Evolutionary conservation across 225 moss, liverwort and hornwort species (phyloP), one percentile per base, ranked within the genome.

Genomic region (Ulota crispa): DNA sequence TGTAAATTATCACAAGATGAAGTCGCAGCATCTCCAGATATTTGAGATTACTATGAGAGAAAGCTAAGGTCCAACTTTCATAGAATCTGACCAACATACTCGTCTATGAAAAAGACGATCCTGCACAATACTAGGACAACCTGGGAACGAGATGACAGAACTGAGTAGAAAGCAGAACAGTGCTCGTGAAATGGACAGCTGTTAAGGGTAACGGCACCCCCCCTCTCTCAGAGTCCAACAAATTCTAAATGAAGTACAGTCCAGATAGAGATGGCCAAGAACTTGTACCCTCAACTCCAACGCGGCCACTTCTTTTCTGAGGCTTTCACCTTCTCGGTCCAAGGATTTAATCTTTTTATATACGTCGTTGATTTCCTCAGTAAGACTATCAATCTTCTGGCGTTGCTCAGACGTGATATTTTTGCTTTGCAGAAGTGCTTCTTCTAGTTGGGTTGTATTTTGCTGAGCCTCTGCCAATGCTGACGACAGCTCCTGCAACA

Each of bases 271-370:
- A 84, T 70, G 15, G n/a, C 39, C 54, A 77, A 30, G 39, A 67
- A 77, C 16, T 67, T 32, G 64, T 84, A 91, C 91, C 85, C 84
- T 83, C 72, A 77, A 82, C 80, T 91, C 96, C 73, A 95, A 72
- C 28, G 88, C 41, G 61, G 94, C 91, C 79, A 96, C 84, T 85
- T 96, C 98, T 56, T 89, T 88, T 81, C 99, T 81, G 20, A 99
- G 92, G 83, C 86, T 81, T 81, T 85, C 90, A 45, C 90, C 86
- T 85, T 96, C 95, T 54, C 94, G 89, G 63, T 96, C 91, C 84
- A 93, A 87, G 8, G 85, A 83, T 73, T 92, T 93, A 57, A 87
- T 83, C 82, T 87, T 92, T 56, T 92, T 91, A 70, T 75, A 37
- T 9, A 92, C 92, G 32, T 89, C 85, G 34, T 83, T 82, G 28